Conservation (phyloP, 306 rosid species). For the Quercus agrifolia region DNA sequence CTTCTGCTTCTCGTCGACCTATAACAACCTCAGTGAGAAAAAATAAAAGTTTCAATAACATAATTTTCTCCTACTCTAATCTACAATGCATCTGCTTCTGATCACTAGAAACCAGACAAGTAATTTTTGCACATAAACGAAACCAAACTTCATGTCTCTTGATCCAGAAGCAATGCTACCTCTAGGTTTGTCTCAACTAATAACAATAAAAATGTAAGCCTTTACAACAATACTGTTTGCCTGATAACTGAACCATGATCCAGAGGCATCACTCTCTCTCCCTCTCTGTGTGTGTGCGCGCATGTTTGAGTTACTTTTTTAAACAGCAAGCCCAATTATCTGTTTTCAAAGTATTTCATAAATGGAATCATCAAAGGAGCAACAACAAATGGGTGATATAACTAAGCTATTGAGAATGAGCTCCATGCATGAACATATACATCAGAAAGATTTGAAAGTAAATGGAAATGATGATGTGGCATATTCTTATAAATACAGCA, state of each 20-base stretch:
- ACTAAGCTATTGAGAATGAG: neutral
- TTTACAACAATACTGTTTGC: neutral
- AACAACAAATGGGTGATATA: neutral
- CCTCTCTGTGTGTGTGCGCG: too few species aligned
- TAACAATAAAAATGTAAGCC: too few species aligned
- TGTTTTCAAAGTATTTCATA: neutral
- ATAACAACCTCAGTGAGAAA: constrained; percentile 17
- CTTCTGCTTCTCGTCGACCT: constrained; percentile 97
- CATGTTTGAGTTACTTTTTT: neutral
- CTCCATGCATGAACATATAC: neutral
- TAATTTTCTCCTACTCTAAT: constrained; percentile 6
- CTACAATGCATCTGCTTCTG: constrained; percentile 5
- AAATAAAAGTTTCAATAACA: neutral
- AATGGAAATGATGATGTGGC: neutral
- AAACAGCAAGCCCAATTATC: neutral
- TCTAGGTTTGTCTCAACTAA: neutral
- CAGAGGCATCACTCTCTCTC: neutral
- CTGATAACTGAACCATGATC: neutral
- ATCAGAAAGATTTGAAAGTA: neutral
- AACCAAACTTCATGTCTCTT: neutral
- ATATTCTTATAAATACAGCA: neutral
- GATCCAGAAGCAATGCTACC: neutral
- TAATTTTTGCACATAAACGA: neutral
- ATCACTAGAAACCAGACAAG: constrained; percentile 9
- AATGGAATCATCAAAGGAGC: neutral